phyloP scores from a whole-genome alignment of 2,329 filamentous ascomycete species.

The Microdochium paspali region DNA sequence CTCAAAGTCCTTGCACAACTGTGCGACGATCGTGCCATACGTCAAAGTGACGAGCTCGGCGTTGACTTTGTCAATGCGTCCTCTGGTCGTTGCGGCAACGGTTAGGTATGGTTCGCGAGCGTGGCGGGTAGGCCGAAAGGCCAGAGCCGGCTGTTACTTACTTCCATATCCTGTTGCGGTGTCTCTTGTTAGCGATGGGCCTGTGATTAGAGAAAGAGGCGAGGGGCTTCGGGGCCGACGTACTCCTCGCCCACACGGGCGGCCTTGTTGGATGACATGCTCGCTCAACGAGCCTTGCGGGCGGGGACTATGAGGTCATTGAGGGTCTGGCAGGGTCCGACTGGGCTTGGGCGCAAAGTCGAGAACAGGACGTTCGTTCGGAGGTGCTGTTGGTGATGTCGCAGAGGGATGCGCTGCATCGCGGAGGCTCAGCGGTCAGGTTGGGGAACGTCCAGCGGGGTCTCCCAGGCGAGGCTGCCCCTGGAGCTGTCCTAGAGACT shows the following conservation, averaged over 20 bases:
- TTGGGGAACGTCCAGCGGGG: background rate
- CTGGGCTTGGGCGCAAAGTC: background rate
- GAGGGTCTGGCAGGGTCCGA: slow-evolving; percentile 3
- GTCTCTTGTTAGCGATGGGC: slow-evolving; percentile 21
- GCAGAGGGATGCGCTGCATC: background rate
- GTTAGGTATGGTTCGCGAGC: too few species aligned
- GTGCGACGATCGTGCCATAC: slow-evolving; percentile 94
- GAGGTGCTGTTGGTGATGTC: background rate
- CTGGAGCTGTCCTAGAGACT: background rate
- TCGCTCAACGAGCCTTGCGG: slow-evolving; percentile 16
- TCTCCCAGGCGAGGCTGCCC: background rate
- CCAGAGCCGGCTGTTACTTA: slow-evolving; percentile 37
- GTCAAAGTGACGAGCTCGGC: slow-evolving; percentile 95
- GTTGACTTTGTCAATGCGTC: slow-evolving; percentile 94
- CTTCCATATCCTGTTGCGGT: slow-evolving; percentile 74
- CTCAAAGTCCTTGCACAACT: slow-evolving; percentile 94
- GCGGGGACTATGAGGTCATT: slow-evolving; percentile 12
- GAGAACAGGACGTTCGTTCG: background rate
- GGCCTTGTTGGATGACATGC: slow-evolving; percentile 52
- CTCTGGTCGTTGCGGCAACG: too few species aligned
- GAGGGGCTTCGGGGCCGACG: slow-evolving; percentile 16
- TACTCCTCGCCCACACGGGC: slow-evolving; percentile 55
- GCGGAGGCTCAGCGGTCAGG: background rate
- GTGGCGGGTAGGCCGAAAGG: too few species aligned
- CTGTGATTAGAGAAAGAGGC: slow-evolving; percentile 2